phyloP scores from a whole-genome alignment of 164 flowering plant species.

The Santalum album region DNA sequence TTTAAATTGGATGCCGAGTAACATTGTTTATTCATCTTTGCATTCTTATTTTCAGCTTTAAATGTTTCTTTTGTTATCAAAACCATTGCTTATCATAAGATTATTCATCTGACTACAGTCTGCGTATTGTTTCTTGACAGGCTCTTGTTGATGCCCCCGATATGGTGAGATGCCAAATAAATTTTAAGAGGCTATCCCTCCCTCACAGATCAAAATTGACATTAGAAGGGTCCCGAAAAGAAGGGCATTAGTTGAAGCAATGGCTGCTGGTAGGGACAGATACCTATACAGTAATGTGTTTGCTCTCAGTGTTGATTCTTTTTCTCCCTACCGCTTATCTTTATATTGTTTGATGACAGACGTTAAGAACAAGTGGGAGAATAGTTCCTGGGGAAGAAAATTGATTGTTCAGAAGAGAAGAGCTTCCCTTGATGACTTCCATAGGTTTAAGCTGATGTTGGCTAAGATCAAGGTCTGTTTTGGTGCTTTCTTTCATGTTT shows the following conservation, averaged over 20 bases:
- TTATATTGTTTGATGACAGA: slow-evolving; percentile 28
- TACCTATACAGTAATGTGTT: neutral
- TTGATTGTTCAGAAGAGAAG: slow-evolving; percentile 81
- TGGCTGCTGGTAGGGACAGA: slow-evolving; percentile 65
- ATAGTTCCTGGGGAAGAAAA: slow-evolving; percentile 83
- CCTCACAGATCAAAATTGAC: slow-evolving; percentile 84
- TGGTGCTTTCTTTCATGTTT: no score
- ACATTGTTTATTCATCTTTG: no score
- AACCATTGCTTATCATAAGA: no score
- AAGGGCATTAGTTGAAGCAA: slow-evolving; percentile 67
- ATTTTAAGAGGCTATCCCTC: slow-evolving; percentile 84
- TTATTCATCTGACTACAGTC: no score
- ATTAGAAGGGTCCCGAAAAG: slow-evolving; percentile 66
- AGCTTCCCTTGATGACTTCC: slow-evolving; percentile 72
- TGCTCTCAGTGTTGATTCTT: neutral
- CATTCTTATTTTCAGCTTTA: no score
- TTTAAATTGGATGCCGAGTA: no score
- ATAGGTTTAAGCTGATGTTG: slow-evolving; percentile 82
- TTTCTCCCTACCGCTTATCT: no score
- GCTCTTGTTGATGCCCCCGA: slow-evolving; percentile 90
- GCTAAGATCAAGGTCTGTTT: slow-evolving; percentile 81
- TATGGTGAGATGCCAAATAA: slow-evolving; percentile 82
- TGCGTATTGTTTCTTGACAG: no score
- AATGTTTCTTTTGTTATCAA: no score
- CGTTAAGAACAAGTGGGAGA: slow-evolving; percentile 89